Evolutionary conservation across 1,139 yeast species (phyloP), one percentile per base, ranked within the genome.

Genomic region (Debaryomyces psychrophilus): DNA sequence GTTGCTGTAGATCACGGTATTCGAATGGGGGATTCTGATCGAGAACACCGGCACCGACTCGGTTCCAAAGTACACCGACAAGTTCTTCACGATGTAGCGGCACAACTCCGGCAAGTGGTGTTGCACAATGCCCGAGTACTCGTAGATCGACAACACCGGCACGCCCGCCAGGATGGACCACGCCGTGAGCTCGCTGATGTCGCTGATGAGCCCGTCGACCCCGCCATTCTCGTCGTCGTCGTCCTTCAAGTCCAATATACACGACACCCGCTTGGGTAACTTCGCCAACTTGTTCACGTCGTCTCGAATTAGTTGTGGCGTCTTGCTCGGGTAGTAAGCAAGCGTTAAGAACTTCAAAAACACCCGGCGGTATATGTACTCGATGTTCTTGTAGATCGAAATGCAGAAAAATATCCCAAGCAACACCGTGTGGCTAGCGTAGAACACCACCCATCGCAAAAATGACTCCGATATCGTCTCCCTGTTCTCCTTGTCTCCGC

Each of bases 111-210:
- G 76, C 35, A 83, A 54, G 54, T 76, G 73, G 37, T 69, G 68
- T 55, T 82, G 82, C 48, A 88, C 69, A 4, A 77, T 70, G 1
- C 98, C 98, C 46, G 82, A 82, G 57, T 79, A 79, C 67, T 93
- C 99, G 68, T 90, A 95, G 37, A 95, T 72, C 7, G 88, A 77
- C 50, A 93, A 73, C 45, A 74, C 72, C 23, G 83, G 80, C 44
- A 92, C 82, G 1, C 97, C 97, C 7, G 95, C 84, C 38, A 96
- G 88, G 18, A 90, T 67, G 37, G 90, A 78, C 99, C 99, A 93
- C 3, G 95, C 85, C 0, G 84, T 77, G 39, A 92, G 59, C 60
- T 90, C 96, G 46, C 93, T 80, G 17, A 86, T 77, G 57, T 89
- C 89, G 55, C 79, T 82, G 58, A 92, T 73, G 39, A 95, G 73